Base-by-base conservation (phyloP, 2,329 filamentous ascomycete species). In the Neofusicoccum laricinum region DNA sequence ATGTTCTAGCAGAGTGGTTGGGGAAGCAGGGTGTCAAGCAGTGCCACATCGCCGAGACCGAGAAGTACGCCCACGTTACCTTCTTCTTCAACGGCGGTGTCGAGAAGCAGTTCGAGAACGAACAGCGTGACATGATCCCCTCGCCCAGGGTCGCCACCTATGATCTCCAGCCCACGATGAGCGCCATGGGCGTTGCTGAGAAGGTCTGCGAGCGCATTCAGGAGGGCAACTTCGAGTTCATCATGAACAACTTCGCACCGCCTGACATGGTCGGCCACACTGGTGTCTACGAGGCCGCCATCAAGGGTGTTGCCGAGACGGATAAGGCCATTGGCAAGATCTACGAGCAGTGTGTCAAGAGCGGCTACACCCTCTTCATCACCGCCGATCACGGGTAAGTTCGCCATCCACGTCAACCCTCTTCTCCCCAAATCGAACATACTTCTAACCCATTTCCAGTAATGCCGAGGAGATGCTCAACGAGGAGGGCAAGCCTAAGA, bases 171-270 rank as follows among this genome's bases (percentile, higher is more conserved):
- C 95, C 95, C 50, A 92, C 94, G 81, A 99, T 99, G 95, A 96
- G 92, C 73, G 94, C 93, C 69, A 91, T 89, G 71, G 90, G 85
- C 49, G 95, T 99, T 14, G 95, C 92, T 57, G 86, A 96, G 73
- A 94, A 96, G 82, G 90, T 97, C 66, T 87, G 83, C 78, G 95
- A 97, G 84, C 89, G 93, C 65, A 89, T 99, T 69, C 86, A 79
- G 30, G 92, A 96, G 78, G 87, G 90, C 74, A 88, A 91, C 75
- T 97, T 93, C 81, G 93, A 95, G 75, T 98, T 99, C 76, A 85
- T 99, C 79, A 99, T 99, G 95, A 97, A 98, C 88, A 99, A 99
- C 88, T 98, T 99, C 80, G 95, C 95, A 46, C 95, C 95, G 46
- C 95, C 95, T 17, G 95, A 99, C 82, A 99, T 99, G 95, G 95